phyloP scores from a whole-genome alignment of 2,329 filamentous ascomycete genomes.

The Fusarium sp. region DNA sequence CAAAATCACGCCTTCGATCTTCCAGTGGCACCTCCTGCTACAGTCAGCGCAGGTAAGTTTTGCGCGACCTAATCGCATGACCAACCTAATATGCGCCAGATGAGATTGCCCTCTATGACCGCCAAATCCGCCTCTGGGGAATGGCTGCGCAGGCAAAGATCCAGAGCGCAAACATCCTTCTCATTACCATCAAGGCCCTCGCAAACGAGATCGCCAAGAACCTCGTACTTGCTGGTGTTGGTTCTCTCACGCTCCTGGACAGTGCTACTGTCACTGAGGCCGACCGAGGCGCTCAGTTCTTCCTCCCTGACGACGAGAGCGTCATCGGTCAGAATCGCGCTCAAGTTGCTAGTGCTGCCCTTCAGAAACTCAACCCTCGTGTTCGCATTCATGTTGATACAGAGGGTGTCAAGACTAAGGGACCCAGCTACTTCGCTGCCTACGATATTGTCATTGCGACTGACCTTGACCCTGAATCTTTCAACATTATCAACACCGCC shows the following conservation, averaged over 20 bases:
- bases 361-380: slow-evolving; percentile 89
- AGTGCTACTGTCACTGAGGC: slow-evolving; percentile 77
- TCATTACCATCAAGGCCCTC: slow-evolving; percentile 87
- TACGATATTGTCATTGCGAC: slow-evolving; percentile 93
- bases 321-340: slow-evolving; percentile 86
- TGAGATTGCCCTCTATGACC: slow-evolving; percentile 96
- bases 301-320: slow-evolving; percentile 73
- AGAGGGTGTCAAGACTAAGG: slow-evolving; percentile 73
- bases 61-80: not conserved
- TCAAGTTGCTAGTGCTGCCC: slow-evolving; percentile 78
- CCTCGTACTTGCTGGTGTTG: slow-evolving; percentile 91
- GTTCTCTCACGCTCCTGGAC: slow-evolving; percentile 89
- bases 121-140: slow-evolving; percentile 97
- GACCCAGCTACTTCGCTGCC: slow-evolving; percentile 76
- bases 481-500: slow-evolving; percentile 85
- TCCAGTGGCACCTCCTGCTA: slow-evolving; percentile 38
- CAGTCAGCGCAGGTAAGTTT: slow-evolving; percentile 51
- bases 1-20: slow-evolving; percentile 42
- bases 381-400: slow-evolving; percentile 80
- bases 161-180: slow-evolving; percentile 86
- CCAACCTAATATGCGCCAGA: slow-evolving; percentile 62
- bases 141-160: slow-evolving; percentile 95
- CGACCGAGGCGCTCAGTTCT: slow-evolving; percentile 86
- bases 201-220: slow-evolving; percentile 98
- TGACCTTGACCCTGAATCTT: slow-evolving; percentile 79